phyloP scores from a whole-genome alignment of 2,329 filamentous ascomycete species.

The Ploettnerulaceae sp. region DNA sequence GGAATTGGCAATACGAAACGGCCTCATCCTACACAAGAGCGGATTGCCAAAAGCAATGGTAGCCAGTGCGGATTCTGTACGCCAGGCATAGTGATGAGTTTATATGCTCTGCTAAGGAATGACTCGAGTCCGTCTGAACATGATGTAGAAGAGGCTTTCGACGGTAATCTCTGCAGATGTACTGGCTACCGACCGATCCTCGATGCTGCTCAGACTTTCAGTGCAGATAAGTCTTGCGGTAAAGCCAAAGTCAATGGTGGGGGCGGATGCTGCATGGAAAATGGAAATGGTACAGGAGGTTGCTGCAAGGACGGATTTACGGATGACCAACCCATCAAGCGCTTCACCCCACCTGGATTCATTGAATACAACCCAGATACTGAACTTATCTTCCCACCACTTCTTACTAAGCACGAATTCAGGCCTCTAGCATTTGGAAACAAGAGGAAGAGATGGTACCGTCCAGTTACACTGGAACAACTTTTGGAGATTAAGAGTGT shows the following conservation, averaged over 20 bases:
- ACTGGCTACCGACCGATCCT: conserved; percentile 93
- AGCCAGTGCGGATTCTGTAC: conserved; percentile 94
- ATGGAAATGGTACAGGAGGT: conserved; percentile 43
- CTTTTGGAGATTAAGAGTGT: conserved; percentile 85
- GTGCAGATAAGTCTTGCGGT: conserved; percentile 42
- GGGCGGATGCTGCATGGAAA: conserved; percentile 68
- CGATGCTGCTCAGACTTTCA: conserved; percentile 90
- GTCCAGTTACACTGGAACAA: conserved; percentile 81
- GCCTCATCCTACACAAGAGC: conserved; percentile 86
- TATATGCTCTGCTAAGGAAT: conserved; percentile 89
- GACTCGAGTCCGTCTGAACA: conserved; percentile 70
- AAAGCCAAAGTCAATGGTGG: conserved; percentile 47
- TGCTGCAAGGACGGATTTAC: conserved; percentile 64
- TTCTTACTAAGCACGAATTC: conserved; percentile 76
- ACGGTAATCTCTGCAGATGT: conserved; percentile 90
- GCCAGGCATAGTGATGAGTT: conserved; percentile 94
- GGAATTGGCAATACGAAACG: conserved; percentile 85
- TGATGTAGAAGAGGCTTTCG: conserved; percentile 92
- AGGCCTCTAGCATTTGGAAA: conserved; percentile 85
- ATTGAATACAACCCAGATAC: conserved; percentile 93
- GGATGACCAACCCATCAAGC: conserved; percentile 52
- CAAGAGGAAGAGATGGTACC: conserved; percentile 90
- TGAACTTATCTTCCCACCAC: conserved; percentile 89
- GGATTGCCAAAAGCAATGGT: conserved; percentile 85
- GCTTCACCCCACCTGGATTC: conserved; percentile 82